Percentiles rank a stretch among this genome's conserved stretches.
Conservation (phyloP, 1,139 yeast species). For the Scheffersomyces parashehatae region DNA sequence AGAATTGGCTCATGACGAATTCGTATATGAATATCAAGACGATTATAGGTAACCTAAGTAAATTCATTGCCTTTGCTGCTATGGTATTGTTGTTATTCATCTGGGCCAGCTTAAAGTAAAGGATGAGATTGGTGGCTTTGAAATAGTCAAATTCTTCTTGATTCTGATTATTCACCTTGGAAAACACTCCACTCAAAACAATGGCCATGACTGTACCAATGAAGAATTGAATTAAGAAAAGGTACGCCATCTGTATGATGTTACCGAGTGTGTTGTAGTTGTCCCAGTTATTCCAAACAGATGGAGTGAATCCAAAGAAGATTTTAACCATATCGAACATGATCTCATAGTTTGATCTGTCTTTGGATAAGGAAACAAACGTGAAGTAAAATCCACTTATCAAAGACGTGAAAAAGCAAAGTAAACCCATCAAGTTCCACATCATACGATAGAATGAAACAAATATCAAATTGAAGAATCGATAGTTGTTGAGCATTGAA, state of each 20-base stretch:
- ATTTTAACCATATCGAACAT: constrained; percentile 58
- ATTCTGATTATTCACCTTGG: constrained; percentile 37
- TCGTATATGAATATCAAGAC: constrained; percentile 37
- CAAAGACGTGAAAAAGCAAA: constrained; percentile 50
- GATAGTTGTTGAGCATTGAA: constrained; percentile 55
- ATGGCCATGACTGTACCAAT: constrained; percentile 61
- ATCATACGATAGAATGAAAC: constrained; percentile 56
- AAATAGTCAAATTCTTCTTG: constrained; percentile 45
- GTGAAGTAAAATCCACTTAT: constrained; percentile 62
- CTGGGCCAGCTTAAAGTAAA: constrained; percentile 23
- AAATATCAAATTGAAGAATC: constrained; percentile 54
- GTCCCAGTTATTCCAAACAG: constrained; percentile 64
- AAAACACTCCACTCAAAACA: constrained; percentile 49
- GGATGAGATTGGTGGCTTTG: constrained; percentile 39
- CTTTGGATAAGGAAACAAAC: constrained; percentile 52
- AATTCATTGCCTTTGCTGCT: constrained; percentile 15
- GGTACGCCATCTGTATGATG: constrained; percentile 49
- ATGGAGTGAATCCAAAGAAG: constrained; percentile 64
- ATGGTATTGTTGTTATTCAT: constrained; percentile 2
- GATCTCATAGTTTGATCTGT: constrained; percentile 47
- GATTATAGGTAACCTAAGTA: constrained; percentile 37
- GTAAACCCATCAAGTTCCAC: constrained; percentile 54
- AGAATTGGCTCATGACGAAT: constrained; percentile 19
- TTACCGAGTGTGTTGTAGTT: constrained; percentile 53
- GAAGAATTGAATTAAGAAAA: constrained; percentile 59